Evolutionary conservation across 768 basidiomycete genomes (phyloP).

Genomic region (Lentinula sp.): DNA sequence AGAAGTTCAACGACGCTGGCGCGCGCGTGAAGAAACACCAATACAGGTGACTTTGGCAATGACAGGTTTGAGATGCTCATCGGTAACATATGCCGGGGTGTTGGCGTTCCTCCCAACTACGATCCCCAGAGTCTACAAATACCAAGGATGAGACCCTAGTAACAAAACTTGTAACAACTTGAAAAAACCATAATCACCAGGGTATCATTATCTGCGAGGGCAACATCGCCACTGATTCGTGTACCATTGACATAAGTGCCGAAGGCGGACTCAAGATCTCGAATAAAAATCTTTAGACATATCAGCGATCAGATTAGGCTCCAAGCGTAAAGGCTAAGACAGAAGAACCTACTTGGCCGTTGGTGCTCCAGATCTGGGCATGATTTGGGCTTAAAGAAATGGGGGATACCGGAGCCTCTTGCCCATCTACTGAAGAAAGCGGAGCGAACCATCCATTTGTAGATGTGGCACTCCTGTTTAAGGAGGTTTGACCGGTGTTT

Average conservation of each 20-base stretch:
- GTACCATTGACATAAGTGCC: constrained; percentile 44
- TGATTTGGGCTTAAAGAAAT: constrained; percentile 37
- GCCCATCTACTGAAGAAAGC: constrained; percentile 10
- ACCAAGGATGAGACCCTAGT: background rate
- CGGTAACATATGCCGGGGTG: constrained; percentile 31
- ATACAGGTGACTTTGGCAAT: constrained; percentile 32
- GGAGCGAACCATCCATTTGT: constrained; percentile 41
- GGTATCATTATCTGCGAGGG: constrained; percentile 35
- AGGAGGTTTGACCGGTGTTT: constrained; percentile 4
- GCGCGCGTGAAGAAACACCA: constrained; percentile 11
- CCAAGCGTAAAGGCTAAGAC: background rate
- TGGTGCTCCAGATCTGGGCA: constrained; percentile 41
- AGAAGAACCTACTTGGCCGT: constrained; percentile 27
- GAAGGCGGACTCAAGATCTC: constrained; percentile 38
- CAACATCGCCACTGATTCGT: constrained; percentile 29
- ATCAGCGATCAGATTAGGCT: background rate
- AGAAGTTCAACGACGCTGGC: background rate
- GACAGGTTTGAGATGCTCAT: constrained; percentile 40
- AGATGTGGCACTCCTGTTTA: constrained; percentile 17
- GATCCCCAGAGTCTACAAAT: constrained; percentile 32
- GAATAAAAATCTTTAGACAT: constrained; percentile 32
- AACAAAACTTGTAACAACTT: background rate
- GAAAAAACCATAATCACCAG: constrained; percentile 26
- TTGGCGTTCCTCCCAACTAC: constrained; percentile 29
- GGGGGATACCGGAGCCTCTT: constrained; percentile 24